A percentile compares a stretch with the other conserved stretches of the same genome.
These are phyloP conservation scores for Heracleum sosnowskyi DNA, from an alignment of 129 eudicot genomes.

Conservation along the genomic window DNA sequence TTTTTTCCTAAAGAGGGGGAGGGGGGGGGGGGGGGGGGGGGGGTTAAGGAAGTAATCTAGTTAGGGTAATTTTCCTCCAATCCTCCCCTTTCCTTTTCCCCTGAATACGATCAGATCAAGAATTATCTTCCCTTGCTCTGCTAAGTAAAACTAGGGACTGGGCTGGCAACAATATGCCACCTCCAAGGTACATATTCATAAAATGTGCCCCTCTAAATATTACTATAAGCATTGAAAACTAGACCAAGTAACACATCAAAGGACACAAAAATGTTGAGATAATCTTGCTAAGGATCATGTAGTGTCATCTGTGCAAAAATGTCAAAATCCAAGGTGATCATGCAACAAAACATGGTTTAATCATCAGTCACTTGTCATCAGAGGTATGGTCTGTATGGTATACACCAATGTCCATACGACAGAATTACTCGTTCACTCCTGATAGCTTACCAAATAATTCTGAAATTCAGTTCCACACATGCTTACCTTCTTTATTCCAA, in stretches of 20 bases:
- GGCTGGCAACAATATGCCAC: not conserved
- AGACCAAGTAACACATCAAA: not conserved
- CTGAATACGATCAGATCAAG: no score
- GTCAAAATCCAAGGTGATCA: not conserved
- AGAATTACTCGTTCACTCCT: not conserved
- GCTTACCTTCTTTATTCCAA: conserved; percentile 89
- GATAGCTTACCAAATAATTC: not conserved
- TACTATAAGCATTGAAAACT: not conserved
- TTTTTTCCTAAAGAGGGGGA: no score
- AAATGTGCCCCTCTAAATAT: not conserved
- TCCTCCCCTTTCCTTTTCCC: no score
- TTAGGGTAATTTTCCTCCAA: no score
- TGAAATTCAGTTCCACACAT: not conserved
- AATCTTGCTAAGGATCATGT: not conserved
- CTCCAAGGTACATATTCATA: not conserved
- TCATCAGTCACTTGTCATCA: not conserved
- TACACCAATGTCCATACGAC: not conserved
- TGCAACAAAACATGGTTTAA: not conserved
- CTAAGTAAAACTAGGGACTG: no score
- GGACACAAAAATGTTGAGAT: not conserved
- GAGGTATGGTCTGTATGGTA: not conserved
- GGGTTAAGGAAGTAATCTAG: no score
- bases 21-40: no score
- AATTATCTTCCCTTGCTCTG: no score
- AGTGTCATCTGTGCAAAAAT: not conserved